Percentiles rank a stretch among this genome's conserved stretches.
These are phyloP conservation scores for Primulina eburnea DNA, from an alignment of 257 asterid genomes.

Conservation along the genomic window DNA sequence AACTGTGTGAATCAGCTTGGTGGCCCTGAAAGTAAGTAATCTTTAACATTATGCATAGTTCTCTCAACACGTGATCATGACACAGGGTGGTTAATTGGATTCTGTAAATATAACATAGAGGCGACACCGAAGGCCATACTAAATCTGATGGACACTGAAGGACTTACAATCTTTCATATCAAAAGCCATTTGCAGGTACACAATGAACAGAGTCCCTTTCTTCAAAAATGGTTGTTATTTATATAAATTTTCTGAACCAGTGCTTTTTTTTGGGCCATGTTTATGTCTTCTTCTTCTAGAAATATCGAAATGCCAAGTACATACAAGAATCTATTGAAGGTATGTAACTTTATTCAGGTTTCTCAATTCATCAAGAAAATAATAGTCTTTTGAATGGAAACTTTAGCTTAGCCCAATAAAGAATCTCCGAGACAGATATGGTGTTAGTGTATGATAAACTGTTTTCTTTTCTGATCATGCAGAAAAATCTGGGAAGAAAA, in stretches of 20 bases:
- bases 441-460: slow-evolving; percentile 2
- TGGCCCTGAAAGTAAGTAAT: slow-evolving; percentile 80
- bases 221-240: slow-evolving; percentile 2
- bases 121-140: slow-evolving; percentile 94
- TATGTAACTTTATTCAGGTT: slow-evolving; percentile 19
- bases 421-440: background rate
- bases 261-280: background rate
- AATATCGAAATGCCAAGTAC: slow-evolving; percentile 74
- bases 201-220: background rate
- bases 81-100: slow-evolving; percentile 12
- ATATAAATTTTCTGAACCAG: background rate
- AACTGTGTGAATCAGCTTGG: slow-evolving; percentile 80
- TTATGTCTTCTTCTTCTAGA: slow-evolving; percentile 34
- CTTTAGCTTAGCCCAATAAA: background rate
- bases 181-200: slow-evolving; percentile 94
- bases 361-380: background rate
- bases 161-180: slow-evolving; percentile 85
- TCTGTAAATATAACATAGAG: slow-evolving; percentile 36
- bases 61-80: background rate
- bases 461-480: slow-evolving; percentile 20
- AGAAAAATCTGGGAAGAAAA: slow-evolving; percentile 57
- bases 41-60: background rate
- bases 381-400: background rate
- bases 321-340: slow-evolving; percentile 67
- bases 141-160: slow-evolving; percentile 77